Percentiles rank a stretch among this genome's conserved stretches.
phyloP scores from a whole-genome alignment of 2,329 filamentous ascomycete species.

The Trichoderma lentiforme region DNA sequence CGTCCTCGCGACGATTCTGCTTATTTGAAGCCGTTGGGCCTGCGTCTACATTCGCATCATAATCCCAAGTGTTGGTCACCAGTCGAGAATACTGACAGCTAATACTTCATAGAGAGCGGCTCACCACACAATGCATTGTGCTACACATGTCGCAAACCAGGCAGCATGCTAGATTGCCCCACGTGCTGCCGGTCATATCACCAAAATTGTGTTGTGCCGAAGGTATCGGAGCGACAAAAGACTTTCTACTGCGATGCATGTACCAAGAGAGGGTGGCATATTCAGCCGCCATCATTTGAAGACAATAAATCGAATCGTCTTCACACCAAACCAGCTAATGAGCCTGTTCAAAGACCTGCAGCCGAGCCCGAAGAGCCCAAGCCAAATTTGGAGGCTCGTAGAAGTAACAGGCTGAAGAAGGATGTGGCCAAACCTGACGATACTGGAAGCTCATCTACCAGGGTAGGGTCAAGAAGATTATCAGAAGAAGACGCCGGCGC shows the following conservation, averaged over 20 bases:
- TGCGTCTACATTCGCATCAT: not conserved
- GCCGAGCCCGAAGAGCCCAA: not conserved
- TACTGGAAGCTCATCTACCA: not conserved
- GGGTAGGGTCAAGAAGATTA: not conserved
- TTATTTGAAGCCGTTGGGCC: not conserved
- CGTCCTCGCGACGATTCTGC: not conserved
- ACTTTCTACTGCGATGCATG: not conserved
- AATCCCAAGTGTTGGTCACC: too few species aligned
- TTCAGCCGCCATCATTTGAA: not conserved
- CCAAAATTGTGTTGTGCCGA: not conserved
- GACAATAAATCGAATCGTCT: not conserved
- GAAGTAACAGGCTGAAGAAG: not conserved
- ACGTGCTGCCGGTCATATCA: constrained; percentile 6
- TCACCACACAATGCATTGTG: constrained; percentile 3
- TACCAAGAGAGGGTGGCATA: not conserved
- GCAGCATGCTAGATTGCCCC: not conserved
- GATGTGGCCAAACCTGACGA: not conserved
- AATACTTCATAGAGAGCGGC: not conserved
- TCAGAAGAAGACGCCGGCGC: not conserved
- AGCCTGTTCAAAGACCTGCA: not conserved
- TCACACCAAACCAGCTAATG: not conserved
- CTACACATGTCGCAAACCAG: constrained; percentile 7
- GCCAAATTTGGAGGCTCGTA: not conserved
- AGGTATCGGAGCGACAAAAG: not conserved
- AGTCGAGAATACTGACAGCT: not conserved